A percentile compares a stretch with the other conserved stretches of the same genome.
Conservation (phyloP, 306 rosid genomes). For the Senna siamea region DNA sequence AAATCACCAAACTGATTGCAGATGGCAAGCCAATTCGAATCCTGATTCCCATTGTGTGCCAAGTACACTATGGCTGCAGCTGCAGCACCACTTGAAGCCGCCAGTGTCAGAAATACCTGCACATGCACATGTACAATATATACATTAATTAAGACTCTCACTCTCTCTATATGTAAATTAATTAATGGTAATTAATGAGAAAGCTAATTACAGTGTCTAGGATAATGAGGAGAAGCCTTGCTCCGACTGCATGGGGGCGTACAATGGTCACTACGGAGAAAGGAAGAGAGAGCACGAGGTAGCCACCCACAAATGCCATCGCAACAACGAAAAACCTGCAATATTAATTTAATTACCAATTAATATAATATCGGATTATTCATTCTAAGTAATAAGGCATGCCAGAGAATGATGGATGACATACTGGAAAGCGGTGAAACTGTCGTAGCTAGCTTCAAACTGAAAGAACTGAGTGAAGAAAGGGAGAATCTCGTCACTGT, state of each 20-base stretch:
- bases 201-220: slow-evolving; percentile 64
- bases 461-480: slow-evolving; percentile 94
- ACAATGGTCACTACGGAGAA: slow-evolving; percentile 70
- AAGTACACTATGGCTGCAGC: slow-evolving; percentile 82
- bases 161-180: too few relatives aligned
- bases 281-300: slow-evolving; percentile 82
- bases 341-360: too few relatives aligned
- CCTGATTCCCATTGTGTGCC: slow-evolving; percentile 81
- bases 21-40: slow-evolving; percentile 87
- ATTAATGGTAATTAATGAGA: background rate
- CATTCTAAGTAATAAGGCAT: too few relatives aligned
- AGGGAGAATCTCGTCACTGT: slow-evolving; percentile 77
- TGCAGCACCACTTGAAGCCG: slow-evolving; percentile 69
- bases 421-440: slow-evolving; percentile 75
- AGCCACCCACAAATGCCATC: slow-evolving; percentile 81
- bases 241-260: slow-evolving; percentile 74
- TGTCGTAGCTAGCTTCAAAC: slow-evolving; percentile 84
- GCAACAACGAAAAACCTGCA: slow-evolving; percentile 88
- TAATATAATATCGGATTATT: too few relatives aligned
- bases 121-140: background rate
- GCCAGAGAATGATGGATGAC: too few relatives aligned
- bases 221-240: slow-evolving; percentile 69
- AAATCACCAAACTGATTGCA: slow-evolving; percentile 81
- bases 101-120: slow-evolving; percentile 69
- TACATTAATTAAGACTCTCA: background rate